Evolutionary conservation across 2,329 filamentous ascomycete species (phyloP).

Genomic region (Aspergillus ochraceoroseus): DNA sequence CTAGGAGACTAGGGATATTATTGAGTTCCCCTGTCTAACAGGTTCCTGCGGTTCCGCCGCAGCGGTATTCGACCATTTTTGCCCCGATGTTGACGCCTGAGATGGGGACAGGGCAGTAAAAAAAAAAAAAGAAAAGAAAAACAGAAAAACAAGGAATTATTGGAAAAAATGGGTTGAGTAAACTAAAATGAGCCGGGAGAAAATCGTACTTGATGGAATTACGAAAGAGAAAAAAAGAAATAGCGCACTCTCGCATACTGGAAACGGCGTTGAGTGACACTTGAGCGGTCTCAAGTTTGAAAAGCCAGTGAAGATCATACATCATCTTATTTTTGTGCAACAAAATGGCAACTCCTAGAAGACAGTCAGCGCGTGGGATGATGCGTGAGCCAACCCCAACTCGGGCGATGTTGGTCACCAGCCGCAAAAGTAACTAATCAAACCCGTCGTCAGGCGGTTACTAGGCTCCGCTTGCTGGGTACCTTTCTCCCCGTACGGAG

Average conservation of each 20-base stretch:
- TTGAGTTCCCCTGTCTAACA: constrained; percentile 19
- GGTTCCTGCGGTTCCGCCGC: constrained; percentile 26
- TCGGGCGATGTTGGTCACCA: constrained; percentile 20
- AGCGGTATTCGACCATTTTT: constrained; percentile 19
- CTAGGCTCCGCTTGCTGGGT: constrained; percentile 6
- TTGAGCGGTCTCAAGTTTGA: constrained; percentile 12
- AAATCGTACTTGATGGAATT: background rate
- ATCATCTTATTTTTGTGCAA: constrained; percentile 20
- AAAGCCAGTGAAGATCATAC: constrained; percentile 18
- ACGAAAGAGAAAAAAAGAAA: constrained; percentile 8
- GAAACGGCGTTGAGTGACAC: constrained; percentile 12
- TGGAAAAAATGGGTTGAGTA: background rate
- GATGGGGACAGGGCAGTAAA: background rate
- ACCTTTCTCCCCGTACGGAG: constrained; percentile 1
- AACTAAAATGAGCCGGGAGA: no score
- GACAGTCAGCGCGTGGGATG: constrained; percentile 20
- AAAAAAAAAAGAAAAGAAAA: constrained; percentile 1
- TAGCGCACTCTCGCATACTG: constrained; percentile 14
- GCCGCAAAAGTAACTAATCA: constrained; percentile 14
- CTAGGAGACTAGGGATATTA: constrained; percentile 11
- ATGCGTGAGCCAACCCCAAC: constrained; percentile 20
- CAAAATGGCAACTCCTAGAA: constrained; percentile 8
- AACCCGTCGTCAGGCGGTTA: constrained; percentile 15
- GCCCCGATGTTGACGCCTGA: constrained; percentile 13
- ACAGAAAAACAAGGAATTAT: background rate